Evolutionary conservation across 345 rosid genomes (phyloP).

Genomic region (Hibiscus tridactylites): DNA sequence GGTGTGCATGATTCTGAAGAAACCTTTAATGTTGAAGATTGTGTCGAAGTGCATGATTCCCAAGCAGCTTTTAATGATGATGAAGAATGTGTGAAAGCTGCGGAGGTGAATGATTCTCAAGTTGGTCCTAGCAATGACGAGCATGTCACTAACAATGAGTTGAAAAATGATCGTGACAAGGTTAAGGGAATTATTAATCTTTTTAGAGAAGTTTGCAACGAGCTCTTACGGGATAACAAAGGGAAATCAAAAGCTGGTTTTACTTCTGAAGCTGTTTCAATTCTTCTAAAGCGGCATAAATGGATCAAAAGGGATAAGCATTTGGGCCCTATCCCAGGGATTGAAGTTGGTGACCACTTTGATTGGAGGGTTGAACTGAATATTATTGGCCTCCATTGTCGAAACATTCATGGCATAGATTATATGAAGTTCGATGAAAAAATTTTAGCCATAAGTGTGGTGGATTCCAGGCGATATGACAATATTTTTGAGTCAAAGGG

Average conservation of each 20-base stretch:
- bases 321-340: slow-evolving; percentile 68
- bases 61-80: too few relatives aligned
- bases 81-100: background rate
- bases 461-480: slow-evolving; percentile 62
- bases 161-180: slow-evolving; percentile 28
- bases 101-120: background rate
- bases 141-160: background rate
- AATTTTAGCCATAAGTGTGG: slow-evolving; percentile 56
- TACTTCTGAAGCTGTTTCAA: slow-evolving; percentile 36
- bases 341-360: slow-evolving; percentile 70
- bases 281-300: slow-evolving; percentile 40
- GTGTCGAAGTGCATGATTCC: too few relatives aligned
- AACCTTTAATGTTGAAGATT: too few relatives aligned
- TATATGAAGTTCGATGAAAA: slow-evolving; percentile 25
- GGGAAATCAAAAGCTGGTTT: slow-evolving; percentile 11
- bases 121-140: background rate
- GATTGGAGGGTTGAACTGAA: slow-evolving; percentile 59
- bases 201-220: slow-evolving; percentile 48
- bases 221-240: slow-evolving; percentile 38
- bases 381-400: slow-evolving; percentile 67
- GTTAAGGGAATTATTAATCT: slow-evolving; percentile 68
- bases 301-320: slow-evolving; percentile 31
- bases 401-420: slow-evolving; percentile 61
- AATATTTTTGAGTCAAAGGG: slow-evolving; percentile 36
- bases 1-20: background rate